Evolutionary conservation across 768 basidiomycete genomes (phyloP).

Genomic region (Exidia glandulosa): DNA sequence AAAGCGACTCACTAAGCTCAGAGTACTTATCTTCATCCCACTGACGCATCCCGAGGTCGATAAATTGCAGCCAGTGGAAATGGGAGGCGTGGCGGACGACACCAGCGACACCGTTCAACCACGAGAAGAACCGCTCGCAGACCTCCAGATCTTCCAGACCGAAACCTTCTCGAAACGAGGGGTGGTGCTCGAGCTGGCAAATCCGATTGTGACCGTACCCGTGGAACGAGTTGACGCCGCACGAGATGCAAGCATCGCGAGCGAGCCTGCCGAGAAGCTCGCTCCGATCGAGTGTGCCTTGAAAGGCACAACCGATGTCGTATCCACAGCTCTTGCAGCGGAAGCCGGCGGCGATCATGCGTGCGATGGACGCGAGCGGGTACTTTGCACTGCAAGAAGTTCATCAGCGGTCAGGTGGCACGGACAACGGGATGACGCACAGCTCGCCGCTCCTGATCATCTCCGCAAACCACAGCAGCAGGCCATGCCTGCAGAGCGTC

Average conservation of each 20-base stretch:
- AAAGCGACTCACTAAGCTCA: slow-evolving; percentile 5
- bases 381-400: not conserved
- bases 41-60: slow-evolving; percentile 10
- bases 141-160: slow-evolving; percentile 13
- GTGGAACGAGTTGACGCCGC: not conserved
- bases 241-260: not conserved
- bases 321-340: not conserved
- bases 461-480: not conserved
- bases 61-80: slow-evolving; percentile 6
- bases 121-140: slow-evolving; percentile 11
- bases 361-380: not conserved
- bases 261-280: not conserved
- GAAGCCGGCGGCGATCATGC: not conserved
- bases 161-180: slow-evolving; percentile 3
- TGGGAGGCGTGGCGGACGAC: slow-evolving; percentile 8
- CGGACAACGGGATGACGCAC: slow-evolving; percentile 23
- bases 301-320: not conserved
- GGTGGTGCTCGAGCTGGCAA: slow-evolving; percentile 12
- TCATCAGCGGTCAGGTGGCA: not conserved
- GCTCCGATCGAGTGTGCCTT: not conserved
- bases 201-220: slow-evolving; percentile 11
- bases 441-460: slow-evolving; percentile 30
- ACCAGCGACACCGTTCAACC: slow-evolving; percentile 7
- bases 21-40: slow-evolving; percentile 14
- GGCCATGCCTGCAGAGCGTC: not conserved